A percentile compares a stretch with the other conserved stretches of the same genome.
These are phyloP conservation scores for Uronychia binucleata DNA, from an alignment of 73 alveolate species.

Conservation along the genomic window DNA sequence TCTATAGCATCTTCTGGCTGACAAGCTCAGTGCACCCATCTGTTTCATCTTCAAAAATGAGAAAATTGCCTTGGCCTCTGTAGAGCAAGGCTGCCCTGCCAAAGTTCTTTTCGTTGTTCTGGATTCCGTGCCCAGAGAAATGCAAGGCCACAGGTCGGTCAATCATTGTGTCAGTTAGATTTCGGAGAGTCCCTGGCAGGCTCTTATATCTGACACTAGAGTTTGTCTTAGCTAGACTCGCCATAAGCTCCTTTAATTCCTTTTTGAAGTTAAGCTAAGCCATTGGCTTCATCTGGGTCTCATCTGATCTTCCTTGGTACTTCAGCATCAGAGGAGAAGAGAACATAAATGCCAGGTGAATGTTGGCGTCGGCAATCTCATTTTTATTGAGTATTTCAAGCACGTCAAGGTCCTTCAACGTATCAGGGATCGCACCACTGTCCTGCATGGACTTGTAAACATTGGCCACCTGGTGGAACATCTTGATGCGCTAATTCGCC, in stretches of 20 bases:
- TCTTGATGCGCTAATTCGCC: not conserved
- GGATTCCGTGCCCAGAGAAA: conserved; percentile 56
- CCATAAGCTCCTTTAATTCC: conserved; percentile 3
- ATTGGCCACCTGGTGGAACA: not conserved
- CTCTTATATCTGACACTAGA: not conserved
- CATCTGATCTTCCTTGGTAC: not conserved
- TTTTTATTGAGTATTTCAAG: not conserved
- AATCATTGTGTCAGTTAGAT: conserved; percentile 3
- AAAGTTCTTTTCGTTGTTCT: conserved; percentile 18
- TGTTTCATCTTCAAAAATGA: conserved; percentile 33
- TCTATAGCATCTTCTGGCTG: conserved; percentile 6
- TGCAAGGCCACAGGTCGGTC: conserved; percentile 43
- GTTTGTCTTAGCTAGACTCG: not conserved
- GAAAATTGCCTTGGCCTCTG: conserved; percentile 35
- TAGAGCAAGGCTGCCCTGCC: not conserved
- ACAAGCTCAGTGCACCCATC: conserved; percentile 32
- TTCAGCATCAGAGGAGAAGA: conserved; percentile 17
- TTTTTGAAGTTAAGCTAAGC: not conserved
- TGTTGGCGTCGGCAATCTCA: not conserved
- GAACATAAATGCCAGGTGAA: conserved; percentile 17
- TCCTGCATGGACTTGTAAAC: not conserved
- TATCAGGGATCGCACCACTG: not conserved
- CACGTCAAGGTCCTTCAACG: not conserved
- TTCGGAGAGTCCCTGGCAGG: conserved; percentile 16
- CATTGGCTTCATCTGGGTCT: not conserved